These are phyloP conservation scores for Sanghuangporus baumii DNA, from an alignment of 1,284 basidiomycete genomes.

Conservation along the genomic window DNA sequence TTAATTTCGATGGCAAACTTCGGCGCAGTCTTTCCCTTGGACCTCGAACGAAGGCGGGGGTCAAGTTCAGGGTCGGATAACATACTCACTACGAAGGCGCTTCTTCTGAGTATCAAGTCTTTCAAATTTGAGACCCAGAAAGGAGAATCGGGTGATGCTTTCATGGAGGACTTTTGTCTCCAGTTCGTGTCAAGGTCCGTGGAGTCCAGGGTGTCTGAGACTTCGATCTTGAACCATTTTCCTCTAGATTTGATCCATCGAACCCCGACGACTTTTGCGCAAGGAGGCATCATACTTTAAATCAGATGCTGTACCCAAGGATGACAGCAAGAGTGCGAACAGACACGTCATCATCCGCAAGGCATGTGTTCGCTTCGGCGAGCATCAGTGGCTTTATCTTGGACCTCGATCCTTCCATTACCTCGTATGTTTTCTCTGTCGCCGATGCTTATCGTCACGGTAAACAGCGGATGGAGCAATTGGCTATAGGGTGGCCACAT, in stretches of 20 bases:
- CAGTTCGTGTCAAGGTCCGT: slow-evolving; percentile 77
- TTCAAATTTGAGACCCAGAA: slow-evolving; percentile 68
- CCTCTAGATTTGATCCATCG: slow-evolving; percentile 71
- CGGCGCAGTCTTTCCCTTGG: slow-evolving; percentile 81
- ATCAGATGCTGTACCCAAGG: slow-evolving; percentile 75
- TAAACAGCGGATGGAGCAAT: slow-evolving; percentile 65
- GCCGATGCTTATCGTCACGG: slow-evolving; percentile 84
- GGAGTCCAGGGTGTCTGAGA: background rate
- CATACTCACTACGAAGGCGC: slow-evolving; percentile 53
- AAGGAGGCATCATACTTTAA: slow-evolving; percentile 63
- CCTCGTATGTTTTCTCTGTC: slow-evolving; percentile 74
- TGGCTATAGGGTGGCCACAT: slow-evolving; percentile 47
- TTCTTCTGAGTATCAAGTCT: slow-evolving; percentile 76
- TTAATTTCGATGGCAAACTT: slow-evolving; percentile 63
- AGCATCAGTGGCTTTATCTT: slow-evolving; percentile 84
- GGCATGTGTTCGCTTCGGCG: slow-evolving; percentile 62
- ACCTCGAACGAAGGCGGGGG: slow-evolving; percentile 33
- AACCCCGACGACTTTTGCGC: slow-evolving; percentile 65
- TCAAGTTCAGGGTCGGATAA: slow-evolving; percentile 28
- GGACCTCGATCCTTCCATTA: slow-evolving; percentile 78
- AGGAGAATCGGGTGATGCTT: slow-evolving; percentile 75
- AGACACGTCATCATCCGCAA: slow-evolving; percentile 42
- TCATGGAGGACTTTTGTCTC: slow-evolving; percentile 68
- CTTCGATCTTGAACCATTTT: background rate
- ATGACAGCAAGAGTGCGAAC: slow-evolving; percentile 74